Conservation (phyloP, 768 basidiomycete species). For the Chalciporus chontae region DNA sequence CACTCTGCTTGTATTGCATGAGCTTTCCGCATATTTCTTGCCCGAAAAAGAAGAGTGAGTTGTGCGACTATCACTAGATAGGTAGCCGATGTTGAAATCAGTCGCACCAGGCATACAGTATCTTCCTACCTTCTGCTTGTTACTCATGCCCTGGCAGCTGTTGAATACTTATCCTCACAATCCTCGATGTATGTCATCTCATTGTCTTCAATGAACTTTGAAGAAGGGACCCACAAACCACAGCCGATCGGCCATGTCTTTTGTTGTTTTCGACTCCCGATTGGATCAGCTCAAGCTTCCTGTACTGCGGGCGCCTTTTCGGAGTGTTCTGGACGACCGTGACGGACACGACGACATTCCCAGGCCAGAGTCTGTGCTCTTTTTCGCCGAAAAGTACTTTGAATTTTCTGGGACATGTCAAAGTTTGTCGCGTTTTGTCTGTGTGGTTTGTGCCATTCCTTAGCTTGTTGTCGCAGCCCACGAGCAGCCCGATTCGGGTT, state of each 20-base stretch:
- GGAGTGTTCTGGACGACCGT: conserved; percentile 11
- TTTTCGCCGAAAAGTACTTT: conserved; percentile 51
- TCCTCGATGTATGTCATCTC: conserved; percentile 18
- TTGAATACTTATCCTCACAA: conserved; percentile 34
- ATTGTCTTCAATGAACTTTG: background rate
- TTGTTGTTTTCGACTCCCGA: conserved; percentile 61
- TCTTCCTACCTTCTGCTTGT: conserved; percentile 53
- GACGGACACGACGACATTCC: conserved; percentile 18
- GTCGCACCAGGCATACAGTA: conserved; percentile 30
- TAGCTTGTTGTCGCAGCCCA: conserved; percentile 9
- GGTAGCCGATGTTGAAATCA: background rate
- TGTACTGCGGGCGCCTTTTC: conserved; percentile 33
- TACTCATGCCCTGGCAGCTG: conserved; percentile 41
- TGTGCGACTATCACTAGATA: background rate
- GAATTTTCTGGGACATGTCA: conserved; percentile 46
- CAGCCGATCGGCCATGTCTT: conserved; percentile 25
- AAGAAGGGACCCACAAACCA: background rate
- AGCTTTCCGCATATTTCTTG: conserved; percentile 55
- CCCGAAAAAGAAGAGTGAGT: conserved; percentile 24
- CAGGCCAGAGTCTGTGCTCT: conserved; percentile 35
- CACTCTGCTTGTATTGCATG: conserved; percentile 55
- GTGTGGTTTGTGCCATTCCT: conserved; percentile 1
- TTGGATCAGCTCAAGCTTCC: conserved; percentile 51
- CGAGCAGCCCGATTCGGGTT: conserved; percentile 1
- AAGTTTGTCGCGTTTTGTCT: conserved; percentile 33